phyloP scores from a whole-genome alignment of 371 early-diverging fungal genomes.

The Mucor mucedo region DNA sequence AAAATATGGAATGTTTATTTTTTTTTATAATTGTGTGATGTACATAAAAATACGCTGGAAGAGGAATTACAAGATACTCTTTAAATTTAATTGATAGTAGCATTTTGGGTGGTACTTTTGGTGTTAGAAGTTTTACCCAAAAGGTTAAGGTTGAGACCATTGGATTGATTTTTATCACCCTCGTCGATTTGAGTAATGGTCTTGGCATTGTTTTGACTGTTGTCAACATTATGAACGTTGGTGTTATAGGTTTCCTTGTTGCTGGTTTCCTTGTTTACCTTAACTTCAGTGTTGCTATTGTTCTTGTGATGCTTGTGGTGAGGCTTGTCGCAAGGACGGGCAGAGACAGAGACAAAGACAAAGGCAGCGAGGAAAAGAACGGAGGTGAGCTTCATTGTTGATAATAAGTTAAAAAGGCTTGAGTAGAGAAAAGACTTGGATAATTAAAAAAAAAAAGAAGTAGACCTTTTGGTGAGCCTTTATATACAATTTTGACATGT shows the following conservation, averaged over 20 bases:
- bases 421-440: background rate
- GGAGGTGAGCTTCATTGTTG: slow-evolving; percentile 35
- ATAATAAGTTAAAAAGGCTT: background rate
- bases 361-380: slow-evolving; percentile 29
- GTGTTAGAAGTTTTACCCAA: background rate
- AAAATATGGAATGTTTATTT: background rate
- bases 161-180: background rate
- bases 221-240: background rate
- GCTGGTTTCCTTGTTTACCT: background rate
- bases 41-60: background rate
- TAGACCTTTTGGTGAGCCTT: too few species aligned
- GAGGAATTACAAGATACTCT: background rate
- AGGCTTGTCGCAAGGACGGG: slow-evolving; percentile 23
- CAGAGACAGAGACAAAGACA: slow-evolving; percentile 24
- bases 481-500: too few species aligned
- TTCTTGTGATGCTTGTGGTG: background rate
- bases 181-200: background rate
- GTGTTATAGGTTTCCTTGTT: background rate
- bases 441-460: background rate
- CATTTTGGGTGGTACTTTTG: background rate
- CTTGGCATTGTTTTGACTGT: background rate
- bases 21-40: background rate
- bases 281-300: background rate
- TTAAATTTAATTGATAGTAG: background rate
- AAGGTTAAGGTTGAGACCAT: background rate